Percentiles rank a stretch among this genome's conserved stretches.
phyloP scores from a whole-genome alignment of 805 yeast genomes.

The Saccharomycodes ludwigii region DNA sequence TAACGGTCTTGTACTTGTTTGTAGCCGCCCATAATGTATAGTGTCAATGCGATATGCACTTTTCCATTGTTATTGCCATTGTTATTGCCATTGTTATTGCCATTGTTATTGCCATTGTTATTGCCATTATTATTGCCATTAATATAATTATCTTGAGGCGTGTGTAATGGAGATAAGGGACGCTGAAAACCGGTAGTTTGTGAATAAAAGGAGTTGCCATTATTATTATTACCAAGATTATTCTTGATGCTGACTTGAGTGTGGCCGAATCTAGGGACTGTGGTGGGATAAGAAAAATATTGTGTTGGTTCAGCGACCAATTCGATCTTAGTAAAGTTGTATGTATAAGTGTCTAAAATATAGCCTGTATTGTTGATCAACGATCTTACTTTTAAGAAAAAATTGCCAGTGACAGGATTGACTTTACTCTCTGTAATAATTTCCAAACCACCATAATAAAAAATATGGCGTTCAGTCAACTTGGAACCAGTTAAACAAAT shows the following conservation, averaged over 20 bases:
- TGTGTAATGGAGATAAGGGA: too few species aligned
- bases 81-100: not conserved
- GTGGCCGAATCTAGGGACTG: constrained; percentile 30
- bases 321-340: constrained; percentile 36
- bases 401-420: constrained; percentile 24
- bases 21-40: too few species aligned
- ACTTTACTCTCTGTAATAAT: constrained; percentile 22
- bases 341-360: constrained; percentile 41
- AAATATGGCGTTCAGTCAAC: constrained; percentile 43
- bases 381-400: constrained; percentile 28
- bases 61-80: too few species aligned
- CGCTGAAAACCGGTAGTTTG: too few species aligned
- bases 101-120: not conserved
- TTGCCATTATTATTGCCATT: not conserved
- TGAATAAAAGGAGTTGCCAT: not conserved
- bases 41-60: too few species aligned
- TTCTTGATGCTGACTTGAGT: constrained; percentile 20
- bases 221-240: not conserved
- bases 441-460: constrained; percentile 63
- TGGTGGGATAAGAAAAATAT: constrained; percentile 19
- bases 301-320: constrained; percentile 23
- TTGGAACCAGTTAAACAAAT: constrained; percentile 35
- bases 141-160: not conserved
- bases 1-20: constrained; percentile 21
- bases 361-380: constrained; percentile 41